Base-by-base conservation (phyloP, 2,329 filamentous ascomycete genomes). In the Trichophyton simii region DNA sequence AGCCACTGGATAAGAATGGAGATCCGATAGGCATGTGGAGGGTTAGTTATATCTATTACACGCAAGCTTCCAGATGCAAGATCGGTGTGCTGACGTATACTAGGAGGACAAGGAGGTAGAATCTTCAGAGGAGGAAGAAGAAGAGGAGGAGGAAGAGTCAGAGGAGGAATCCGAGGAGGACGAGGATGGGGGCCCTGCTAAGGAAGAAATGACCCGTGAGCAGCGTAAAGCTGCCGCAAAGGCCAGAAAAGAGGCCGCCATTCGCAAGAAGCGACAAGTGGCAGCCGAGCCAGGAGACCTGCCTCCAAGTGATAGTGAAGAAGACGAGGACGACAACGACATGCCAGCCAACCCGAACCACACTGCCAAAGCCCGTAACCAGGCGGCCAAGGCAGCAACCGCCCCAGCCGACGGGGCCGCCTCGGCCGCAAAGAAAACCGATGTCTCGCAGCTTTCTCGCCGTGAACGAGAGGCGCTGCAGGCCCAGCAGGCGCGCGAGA, bases 21-120 rank as follows among this genome's bases (percentile, higher is more conserved):
- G 94, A 94, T 71, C 85, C 89, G 68, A 80, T 92, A 65, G 86
- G 87, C 80, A 92, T 96, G 83, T 96, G 92, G 89, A 85, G 83
- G 72, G 83, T 85, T 41, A 5, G 63, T 62, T 42, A 18, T 31
- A n/a, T 28, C n/a, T 9, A 36, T 18, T 54, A 34, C 25, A 31
- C 22, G 9, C 3, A 9, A 7, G 13, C 7, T 11, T 6, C 50
- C 28, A 31, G n/a, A 18, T n/a, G 9, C 34, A 38, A 25, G 6
- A 31, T 2, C 25, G 2, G 5, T n/a, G 5, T n/a, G 31, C 52
- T 55, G 52, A 55, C 52, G 28, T n/a, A 34, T 28, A n/a, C 72
- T 77, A 83, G 71, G 63, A 46, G 31, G 44, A 42, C 5, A 73
- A 75, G 3, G 66, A 70, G 18, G 60, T 67, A 36, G 64, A 66